Evolutionary conservation across 2,329 filamentous ascomycete species (phyloP), one percentile per base, ranked within the genome.

Genomic region (Aspergillus caelatus): DNA sequence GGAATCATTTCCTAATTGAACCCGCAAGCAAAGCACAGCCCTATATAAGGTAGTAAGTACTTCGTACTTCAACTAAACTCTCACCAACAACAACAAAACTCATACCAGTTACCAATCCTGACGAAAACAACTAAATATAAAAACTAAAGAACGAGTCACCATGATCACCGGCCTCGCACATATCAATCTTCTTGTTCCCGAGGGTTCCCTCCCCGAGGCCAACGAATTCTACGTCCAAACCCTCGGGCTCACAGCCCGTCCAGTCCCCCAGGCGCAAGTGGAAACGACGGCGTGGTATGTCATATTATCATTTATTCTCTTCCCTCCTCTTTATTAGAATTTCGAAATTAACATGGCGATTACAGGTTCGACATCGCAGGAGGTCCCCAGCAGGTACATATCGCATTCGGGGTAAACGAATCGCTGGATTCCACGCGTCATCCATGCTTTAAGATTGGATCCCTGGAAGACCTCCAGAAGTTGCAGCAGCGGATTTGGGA

Each of bases 141-240:
- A 56, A 45, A 36, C 2, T 0, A 23, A 36, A 23, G 4, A 19
- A 30, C 16, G 14, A 45, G 39, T 9, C 34, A 67, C 53, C 2
- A 82, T 85, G 80, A 86, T 88, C 69, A 78, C 81, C 43, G 83
- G 84, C 41, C 77, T 88, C 58, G 82, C 84, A 3, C 85, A 88
- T 75, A 78, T 88, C 64, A 89, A 88, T 71, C 77, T 89, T 54
- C 80, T 83, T n/a, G 84, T 89, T 11, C 85, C 86, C 0, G 71
- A 72, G 0, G 83, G 80, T 61, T 86, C 84, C 0, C 79, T 88
- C 36, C 76, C 79, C 23, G 77, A 79, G 12, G 86, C 86, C 2
- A 75, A 79, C 23, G 78, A 78, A 11, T 89, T 89, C 76, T 89
- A 88, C 74, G 80, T 76, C 61, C 71, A 74, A 1, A 89, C 86